Evolutionary conservation across 2,329 filamentous ascomycete species (phyloP).

Genomic region (Madurella mycetomatis): DNA sequence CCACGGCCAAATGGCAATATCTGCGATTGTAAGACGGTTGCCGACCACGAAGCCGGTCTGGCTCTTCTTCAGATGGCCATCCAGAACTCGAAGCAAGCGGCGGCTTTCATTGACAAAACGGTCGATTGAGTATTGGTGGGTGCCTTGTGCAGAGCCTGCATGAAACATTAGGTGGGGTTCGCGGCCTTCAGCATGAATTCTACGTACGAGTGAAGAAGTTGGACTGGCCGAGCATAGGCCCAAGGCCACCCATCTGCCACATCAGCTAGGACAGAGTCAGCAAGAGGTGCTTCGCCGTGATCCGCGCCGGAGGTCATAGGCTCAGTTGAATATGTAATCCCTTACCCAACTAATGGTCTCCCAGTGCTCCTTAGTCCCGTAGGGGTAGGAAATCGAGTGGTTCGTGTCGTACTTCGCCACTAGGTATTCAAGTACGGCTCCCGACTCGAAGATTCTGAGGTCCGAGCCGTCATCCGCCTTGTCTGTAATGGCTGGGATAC

Average conservation of each 20-base stretch:
- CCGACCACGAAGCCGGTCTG: conserved; percentile 2
- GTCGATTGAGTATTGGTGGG: neutral
- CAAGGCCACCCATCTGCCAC: conserved; percentile 75
- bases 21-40: conserved; percentile 11
- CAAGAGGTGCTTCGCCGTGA: neutral
- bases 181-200: too few species aligned
- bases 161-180: neutral
- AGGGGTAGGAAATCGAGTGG: conserved; percentile 35
- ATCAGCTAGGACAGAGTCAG: conserved; percentile 41
- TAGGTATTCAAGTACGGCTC: conserved; percentile 47
- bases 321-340: neutral
- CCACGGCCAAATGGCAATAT: conserved; percentile 10
- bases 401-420: conserved; percentile 40
- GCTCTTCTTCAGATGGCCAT: conserved; percentile 2
- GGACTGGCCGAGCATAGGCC: conserved; percentile 76
- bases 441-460: conserved; percentile 44
- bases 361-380: conserved; percentile 47
- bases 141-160: conserved; percentile 53
- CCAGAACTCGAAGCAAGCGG: conserved; percentile 6
- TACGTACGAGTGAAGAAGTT: conserved; percentile 67
- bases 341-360: conserved; percentile 70
- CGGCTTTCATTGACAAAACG: conserved; percentile 8
- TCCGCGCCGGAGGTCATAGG: too few species aligned
- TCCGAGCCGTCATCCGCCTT: conserved; percentile 51
- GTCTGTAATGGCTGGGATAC: conserved; percentile 28